A percentile compares a stretch with the other conserved stretches of the same genome.
Conservation (phyloP, 2,329 filamentous ascomycete genomes). For the Fusarium sp. region DNA sequence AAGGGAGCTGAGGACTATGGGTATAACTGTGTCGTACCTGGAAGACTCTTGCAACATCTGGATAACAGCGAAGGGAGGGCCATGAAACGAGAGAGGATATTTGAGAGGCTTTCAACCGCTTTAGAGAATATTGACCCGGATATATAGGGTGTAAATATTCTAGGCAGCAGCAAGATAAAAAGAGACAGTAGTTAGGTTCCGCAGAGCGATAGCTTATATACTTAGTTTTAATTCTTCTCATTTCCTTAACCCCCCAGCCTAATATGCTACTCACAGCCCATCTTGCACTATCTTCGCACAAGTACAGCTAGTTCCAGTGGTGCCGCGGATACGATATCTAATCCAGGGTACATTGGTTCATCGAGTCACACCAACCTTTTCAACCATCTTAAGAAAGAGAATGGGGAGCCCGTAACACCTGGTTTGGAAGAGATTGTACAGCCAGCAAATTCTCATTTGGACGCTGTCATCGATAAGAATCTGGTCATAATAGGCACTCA, state of each 20-base stretch:
- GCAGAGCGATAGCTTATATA: too few relatives aligned
- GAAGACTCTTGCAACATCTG: slow-evolving; percentile 17
- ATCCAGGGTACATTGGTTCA: not conserved
- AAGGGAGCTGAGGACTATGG: slow-evolving; percentile 14
- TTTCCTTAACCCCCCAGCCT: too few relatives aligned
- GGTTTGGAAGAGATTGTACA: not conserved
- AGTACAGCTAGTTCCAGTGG: too few relatives aligned
- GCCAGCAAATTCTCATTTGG: not conserved
- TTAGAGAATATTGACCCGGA: slow-evolving; percentile 28
- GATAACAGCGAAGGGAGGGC: slow-evolving; percentile 6
- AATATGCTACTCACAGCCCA: too few relatives aligned
- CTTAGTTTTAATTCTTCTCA: too few relatives aligned
- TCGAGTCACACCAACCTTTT: not conserved
- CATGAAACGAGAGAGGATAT: slow-evolving; percentile 14
- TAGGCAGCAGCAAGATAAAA: too few relatives aligned
- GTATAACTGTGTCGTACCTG: slow-evolving; percentile 21
- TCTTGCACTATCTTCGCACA: too few relatives aligned
- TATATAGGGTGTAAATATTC: too few relatives aligned
- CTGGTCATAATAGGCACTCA: not conserved
- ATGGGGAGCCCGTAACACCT: not conserved
- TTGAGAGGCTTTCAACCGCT: slow-evolving; percentile 5
- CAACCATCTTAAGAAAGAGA: not conserved
- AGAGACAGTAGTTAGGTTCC: too few relatives aligned
- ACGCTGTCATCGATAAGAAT: not conserved
- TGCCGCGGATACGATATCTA: not conserved